Evolutionary conservation across 2,329 filamentous ascomycete genomes (phyloP), one percentile per base, ranked within the genome.

Genomic region (Furcasterigmium sp.): DNA sequence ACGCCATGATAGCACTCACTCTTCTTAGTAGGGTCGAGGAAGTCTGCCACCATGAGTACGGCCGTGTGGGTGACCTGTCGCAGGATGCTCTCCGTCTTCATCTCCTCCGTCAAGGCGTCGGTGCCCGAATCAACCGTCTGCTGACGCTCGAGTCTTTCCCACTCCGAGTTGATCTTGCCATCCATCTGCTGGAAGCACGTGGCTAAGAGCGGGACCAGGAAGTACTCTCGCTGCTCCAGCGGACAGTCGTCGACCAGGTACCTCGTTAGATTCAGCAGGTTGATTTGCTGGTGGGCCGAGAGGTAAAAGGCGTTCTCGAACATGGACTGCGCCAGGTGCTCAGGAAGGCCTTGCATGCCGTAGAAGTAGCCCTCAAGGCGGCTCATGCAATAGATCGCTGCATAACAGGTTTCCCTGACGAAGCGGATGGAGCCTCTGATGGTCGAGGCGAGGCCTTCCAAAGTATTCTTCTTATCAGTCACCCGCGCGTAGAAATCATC

Each of bases 401-500:
- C 90, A 62, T 98, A 98, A 41, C 87, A 90, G 18, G 89, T 88
- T 66, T 98, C 94, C 19, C 94, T 82, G 14, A 97, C 87, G 51
- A 91, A 89, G 25, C 93, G 77, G 35, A 97, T 82, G 3, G 91
- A 85, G 1, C 91, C 91, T 42, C 93, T 82, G 34, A 98, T 89
- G 1, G 90, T 91, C 1, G 91, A 97, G 6, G 91, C 91, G 49
- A 98, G 86, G 1, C 93, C 93, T 64, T 98, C 93, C 44, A 95
- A 80, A 0, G 90, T 95, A 32, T 78, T 79, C 63, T 90, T 95
- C 44, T 93, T 95, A 25, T 89, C 86, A 44, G 89, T 82, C 3
- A 98, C 91, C 32, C 88, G 81, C 25, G 89, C 87, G 62, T 96
- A 97, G 60, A 98, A 98, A 46, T 97, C 91, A 49, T 97, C 93